Conservation (phyloP, 257 asterid genomes). For the Solanum sejunctum region DNA sequence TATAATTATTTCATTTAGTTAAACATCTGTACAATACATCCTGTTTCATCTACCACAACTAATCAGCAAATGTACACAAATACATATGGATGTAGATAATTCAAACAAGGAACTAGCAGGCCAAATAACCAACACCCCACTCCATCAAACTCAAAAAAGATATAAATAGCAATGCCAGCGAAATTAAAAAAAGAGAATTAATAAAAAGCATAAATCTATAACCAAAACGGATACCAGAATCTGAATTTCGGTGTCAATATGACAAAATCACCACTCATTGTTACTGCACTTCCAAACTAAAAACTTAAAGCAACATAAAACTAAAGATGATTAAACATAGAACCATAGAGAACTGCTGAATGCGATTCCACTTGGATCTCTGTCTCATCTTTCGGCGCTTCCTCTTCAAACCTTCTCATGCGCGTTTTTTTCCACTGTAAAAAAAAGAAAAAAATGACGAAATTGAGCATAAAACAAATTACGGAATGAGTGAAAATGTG, state of each 20-base stretch:
- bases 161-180: background rate
- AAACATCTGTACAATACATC: background rate
- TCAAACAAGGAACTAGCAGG: background rate
- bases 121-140: background rate
- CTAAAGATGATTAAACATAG: background rate
- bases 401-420: slow-evolving; percentile 52
- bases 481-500: background rate
- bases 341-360: background rate
- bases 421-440: slow-evolving; percentile 52
- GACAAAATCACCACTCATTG: background rate
- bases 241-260: background rate
- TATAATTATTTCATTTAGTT: background rate
- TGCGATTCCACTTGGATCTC: slow-evolving; percentile 29
- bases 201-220: background rate
- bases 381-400: slow-evolving; percentile 61
- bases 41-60: background rate
- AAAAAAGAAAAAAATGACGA: background rate
- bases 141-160: background rate
- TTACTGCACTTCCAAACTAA: background rate
- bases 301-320: background rate
- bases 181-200: background rate
- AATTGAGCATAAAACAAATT: background rate
- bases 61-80: background rate
- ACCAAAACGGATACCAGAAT: background rate
- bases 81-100: background rate